Conservation (phyloP, 805 yeast genomes). For the Ogataea henricii region DNA sequence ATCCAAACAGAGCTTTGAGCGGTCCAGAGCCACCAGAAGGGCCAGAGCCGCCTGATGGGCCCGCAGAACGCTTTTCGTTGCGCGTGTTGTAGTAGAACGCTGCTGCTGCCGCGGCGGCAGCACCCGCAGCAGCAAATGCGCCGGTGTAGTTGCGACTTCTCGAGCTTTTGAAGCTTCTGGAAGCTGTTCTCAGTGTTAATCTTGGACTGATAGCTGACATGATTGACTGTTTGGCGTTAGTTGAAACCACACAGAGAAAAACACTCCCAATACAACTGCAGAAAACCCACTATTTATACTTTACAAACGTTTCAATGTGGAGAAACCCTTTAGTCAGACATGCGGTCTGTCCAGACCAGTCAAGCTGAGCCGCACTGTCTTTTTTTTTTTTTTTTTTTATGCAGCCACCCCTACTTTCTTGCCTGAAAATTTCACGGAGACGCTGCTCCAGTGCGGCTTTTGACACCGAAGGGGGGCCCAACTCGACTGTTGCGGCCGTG, state of each 20-base stretch:
- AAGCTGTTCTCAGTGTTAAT: neutral
- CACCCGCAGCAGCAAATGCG: conserved; percentile 24
- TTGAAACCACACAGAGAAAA: too few species aligned
- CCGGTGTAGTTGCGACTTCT: neutral
- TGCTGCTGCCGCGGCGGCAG: conserved; percentile 16
- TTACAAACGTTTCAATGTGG: neutral
- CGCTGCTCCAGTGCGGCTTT: too few species aligned
- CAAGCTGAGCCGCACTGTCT: neutral
- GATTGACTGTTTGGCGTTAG: neutral
- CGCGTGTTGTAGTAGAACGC: conserved; percentile 26
- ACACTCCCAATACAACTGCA: too few species aligned
- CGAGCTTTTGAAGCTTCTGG: conserved; percentile 2
- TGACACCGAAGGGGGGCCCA: too few species aligned
- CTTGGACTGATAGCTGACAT: conserved; percentile 3
- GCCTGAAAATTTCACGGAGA: neutral
- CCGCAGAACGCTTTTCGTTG: conserved; percentile 1
- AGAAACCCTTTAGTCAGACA: conserved; percentile 5
- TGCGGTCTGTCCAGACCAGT: conserved; percentile 7
- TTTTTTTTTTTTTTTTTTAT: neutral
- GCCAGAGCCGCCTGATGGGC: conserved; percentile 6
- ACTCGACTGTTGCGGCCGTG: too few species aligned
- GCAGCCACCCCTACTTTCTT: neutral
- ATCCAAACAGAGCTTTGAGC: conserved; percentile 30
- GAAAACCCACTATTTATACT: conserved; percentile 1
- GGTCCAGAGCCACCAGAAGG: conserved; percentile 7